Evolutionary conservation across 805 yeast species (phyloP).

Genomic region (Ogataea allantospora): DNA sequence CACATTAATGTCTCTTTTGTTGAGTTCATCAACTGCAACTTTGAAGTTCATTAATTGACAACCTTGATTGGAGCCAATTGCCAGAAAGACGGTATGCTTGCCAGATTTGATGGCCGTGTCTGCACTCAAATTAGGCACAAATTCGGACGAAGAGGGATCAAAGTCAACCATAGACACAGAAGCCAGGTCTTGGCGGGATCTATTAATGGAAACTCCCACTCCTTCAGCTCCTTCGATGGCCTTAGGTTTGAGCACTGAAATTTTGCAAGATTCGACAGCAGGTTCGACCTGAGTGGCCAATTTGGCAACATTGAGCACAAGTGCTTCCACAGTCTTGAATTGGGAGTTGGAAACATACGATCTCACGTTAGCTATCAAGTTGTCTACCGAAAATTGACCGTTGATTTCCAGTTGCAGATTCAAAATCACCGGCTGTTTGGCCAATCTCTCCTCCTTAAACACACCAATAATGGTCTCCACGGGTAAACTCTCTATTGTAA

Average conservation of each 20-base stretch:
- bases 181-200: slow-evolving; percentile 44
- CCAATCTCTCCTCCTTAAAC: slow-evolving; percentile 82
- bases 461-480: slow-evolving; percentile 86
- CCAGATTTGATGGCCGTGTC: slow-evolving; percentile 17
- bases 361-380: slow-evolving; percentile 47
- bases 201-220: slow-evolving; percentile 77
- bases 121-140: slow-evolving; percentile 32
- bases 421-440: slow-evolving; percentile 70
- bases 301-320: slow-evolving; percentile 66
- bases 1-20: slow-evolving; percentile 43
- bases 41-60: slow-evolving; percentile 61
- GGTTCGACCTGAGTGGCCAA: slow-evolving; percentile 21
- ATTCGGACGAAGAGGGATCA: slow-evolving; percentile 12
- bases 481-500: slow-evolving; percentile 42
- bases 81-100: slow-evolving; percentile 63
- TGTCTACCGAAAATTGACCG: slow-evolving; percentile 37
- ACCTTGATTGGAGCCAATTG: slow-evolving; percentile 90
- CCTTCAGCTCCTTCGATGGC: slow-evolving; percentile 86
- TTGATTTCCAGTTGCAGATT: slow-evolving; percentile 48
- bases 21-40: slow-evolving; percentile 50
- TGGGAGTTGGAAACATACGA: slow-evolving; percentile 71
- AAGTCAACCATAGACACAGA: slow-evolving; percentile 23
- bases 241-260: slow-evolving; percentile 78
- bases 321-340: slow-evolving; percentile 91
- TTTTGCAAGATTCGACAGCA: slow-evolving; percentile 34